Evolutionary conservation across 2,329 filamentous ascomycete genomes (phyloP).

Genomic region (Cladobotryum mycophilum): DNA sequence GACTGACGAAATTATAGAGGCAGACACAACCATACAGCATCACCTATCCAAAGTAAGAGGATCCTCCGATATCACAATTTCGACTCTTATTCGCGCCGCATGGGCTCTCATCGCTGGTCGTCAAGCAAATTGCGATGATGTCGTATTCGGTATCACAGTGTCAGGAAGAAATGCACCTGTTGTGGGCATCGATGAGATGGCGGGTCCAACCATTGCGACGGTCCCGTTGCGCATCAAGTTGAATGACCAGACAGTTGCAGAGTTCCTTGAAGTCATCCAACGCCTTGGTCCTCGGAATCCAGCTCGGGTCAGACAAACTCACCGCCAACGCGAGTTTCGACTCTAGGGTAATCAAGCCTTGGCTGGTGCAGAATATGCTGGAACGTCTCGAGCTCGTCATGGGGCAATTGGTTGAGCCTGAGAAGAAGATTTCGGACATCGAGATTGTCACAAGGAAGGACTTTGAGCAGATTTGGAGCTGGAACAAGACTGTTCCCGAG

Average conservation of each 20-base stretch:
- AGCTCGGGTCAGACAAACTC: neutral
- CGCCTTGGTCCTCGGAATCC: neutral
- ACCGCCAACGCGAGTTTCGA: neutral
- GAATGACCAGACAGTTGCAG: neutral
- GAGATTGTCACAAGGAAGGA: neutral
- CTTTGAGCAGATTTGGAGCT: neutral
- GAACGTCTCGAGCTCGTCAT: slow-evolving; percentile 5
- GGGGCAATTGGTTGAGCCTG: neutral
- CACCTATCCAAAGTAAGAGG: no score
- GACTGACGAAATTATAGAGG: no score
- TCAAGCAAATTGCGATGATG: slow-evolving; percentile 36
- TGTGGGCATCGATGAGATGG: slow-evolving; percentile 14
- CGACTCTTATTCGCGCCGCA: slow-evolving; percentile 30
- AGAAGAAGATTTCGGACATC: neutral
- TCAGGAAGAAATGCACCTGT: slow-evolving; percentile 30
- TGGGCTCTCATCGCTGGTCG: slow-evolving; percentile 42
- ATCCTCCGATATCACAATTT: slow-evolving; percentile 3
- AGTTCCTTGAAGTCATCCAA: slow-evolving; percentile 7
- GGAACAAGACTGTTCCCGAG: no score
- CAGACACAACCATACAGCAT: no score
- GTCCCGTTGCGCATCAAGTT: slow-evolving; percentile 33
- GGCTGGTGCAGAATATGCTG: slow-evolving; percentile 5
- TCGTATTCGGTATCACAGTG: slow-evolving; percentile 37
- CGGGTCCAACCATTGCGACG: slow-evolving; percentile 33
- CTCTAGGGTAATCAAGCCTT: slow-evolving; percentile 2